These are phyloP conservation scores for Carallia pectinifolia DNA, from an alignment of 345 rosid species.

Conservation along the genomic window DNA sequence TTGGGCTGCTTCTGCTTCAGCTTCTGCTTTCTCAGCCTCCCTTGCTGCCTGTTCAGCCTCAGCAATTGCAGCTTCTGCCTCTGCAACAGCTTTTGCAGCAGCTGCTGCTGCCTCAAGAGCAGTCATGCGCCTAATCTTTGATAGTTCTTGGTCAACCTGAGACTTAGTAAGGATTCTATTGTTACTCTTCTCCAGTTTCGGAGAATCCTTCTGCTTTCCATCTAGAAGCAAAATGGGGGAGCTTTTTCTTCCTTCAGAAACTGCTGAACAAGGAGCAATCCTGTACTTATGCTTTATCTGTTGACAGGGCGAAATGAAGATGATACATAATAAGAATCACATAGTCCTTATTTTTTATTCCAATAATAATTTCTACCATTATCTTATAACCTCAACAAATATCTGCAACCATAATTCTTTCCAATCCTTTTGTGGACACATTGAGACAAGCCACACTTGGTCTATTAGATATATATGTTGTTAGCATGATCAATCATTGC, in stretches of 20 bases:
- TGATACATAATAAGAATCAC: background rate
- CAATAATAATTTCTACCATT: background rate
- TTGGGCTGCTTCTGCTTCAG: conserved; percentile 94
- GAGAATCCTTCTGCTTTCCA: conserved; percentile 52
- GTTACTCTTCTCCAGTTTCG: conserved; percentile 43
- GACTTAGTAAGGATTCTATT: conserved; percentile 46
- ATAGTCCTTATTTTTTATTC: background rate
- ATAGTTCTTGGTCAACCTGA: conserved; percentile 54
- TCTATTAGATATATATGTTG: background rate
- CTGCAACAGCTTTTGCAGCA: conserved; percentile 92
- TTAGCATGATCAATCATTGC: background rate
- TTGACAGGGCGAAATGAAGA: conserved; percentile 5
- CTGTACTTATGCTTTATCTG: conserved; percentile 86
- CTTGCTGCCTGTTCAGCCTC: conserved; percentile 97
- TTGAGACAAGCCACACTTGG: background rate
- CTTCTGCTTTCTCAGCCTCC: conserved; percentile 94
- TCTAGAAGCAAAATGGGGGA: conserved; percentile 46
- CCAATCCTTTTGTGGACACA: background rate
- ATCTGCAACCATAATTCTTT: background rate
- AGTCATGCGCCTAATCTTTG: conserved; percentile 75
- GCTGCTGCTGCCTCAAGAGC: conserved; percentile 89
- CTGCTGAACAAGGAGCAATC: conserved; percentile 40
- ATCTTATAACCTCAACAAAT: background rate
- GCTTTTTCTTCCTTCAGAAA: conserved; percentile 44
- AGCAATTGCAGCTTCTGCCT: conserved; percentile 87